Conservation (phyloP, 192 early-diverging fungal species). For the Jimgerdemannia flammicorona region DNA sequence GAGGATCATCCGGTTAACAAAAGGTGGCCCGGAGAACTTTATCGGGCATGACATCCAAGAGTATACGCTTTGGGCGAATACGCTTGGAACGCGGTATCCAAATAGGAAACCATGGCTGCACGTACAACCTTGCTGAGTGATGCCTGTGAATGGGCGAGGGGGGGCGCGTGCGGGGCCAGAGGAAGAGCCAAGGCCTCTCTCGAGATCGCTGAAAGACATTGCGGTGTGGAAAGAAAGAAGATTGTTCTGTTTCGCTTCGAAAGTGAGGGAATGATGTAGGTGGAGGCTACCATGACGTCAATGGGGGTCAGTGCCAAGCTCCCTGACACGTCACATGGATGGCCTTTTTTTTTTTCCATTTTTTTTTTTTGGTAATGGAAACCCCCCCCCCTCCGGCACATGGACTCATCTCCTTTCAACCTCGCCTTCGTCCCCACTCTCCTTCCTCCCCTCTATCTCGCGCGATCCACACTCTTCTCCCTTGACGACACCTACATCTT, state of each 20-base stretch:
- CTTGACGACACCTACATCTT: slow-evolving; percentile 51
- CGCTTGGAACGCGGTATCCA: no score
- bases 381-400: background rate
- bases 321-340: background rate
- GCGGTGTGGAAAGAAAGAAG: slow-evolving; percentile 1
- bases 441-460: background rate
- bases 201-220: slow-evolving; percentile 67
- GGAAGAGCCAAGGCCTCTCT: slow-evolving; percentile 36
- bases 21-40: background rate
- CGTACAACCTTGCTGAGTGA: slow-evolving; percentile 1
- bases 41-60: no score
- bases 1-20: background rate
- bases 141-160: background rate
- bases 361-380: background rate
- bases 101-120: background rate
- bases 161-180: background rate
- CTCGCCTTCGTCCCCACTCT: background rate
- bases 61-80: no score
- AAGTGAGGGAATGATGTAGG: background rate
- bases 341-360: slow-evolving; percentile 1
- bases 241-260: background rate
- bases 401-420: background rate
- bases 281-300: no score
- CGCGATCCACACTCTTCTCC: slow-evolving; percentile 19
- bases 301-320: no score